Conservation (phyloP, 2,329 filamentous ascomycete species). For the Ploettnerulaceae sp. region DNA sequence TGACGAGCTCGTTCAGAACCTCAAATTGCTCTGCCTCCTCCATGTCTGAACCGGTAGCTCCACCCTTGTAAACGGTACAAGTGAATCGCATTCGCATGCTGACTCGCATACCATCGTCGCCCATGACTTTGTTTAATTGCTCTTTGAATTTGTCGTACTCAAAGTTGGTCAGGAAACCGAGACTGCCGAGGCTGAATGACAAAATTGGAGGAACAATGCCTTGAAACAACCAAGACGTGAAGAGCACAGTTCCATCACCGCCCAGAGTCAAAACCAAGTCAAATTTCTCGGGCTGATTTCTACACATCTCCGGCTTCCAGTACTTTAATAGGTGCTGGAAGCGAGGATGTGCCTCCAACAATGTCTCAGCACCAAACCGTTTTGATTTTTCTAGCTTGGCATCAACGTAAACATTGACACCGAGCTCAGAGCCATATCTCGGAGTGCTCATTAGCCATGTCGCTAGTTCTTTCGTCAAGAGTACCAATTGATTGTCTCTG, state of each 20-base stretch:
- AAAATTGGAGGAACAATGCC: conserved; percentile 79
- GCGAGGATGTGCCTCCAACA: conserved; percentile 68
- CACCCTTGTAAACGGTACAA: conserved; percentile 86
- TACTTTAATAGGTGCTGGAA: conserved; percentile 85
- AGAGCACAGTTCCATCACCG: conserved; percentile 81
- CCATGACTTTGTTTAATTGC: conserved; percentile 86
- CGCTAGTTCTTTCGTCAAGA: conserved; percentile 80
- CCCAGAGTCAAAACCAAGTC: conserved; percentile 88
- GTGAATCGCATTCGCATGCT: conserved; percentile 99
- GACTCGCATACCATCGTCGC: conserved; percentile 90
- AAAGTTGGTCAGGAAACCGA: conserved; percentile 86
- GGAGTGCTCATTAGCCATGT: conserved; percentile 86
- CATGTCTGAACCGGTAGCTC: conserved; percentile 53
- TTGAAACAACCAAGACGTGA: conserved; percentile 90
- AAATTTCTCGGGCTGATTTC: conserved; percentile 89
- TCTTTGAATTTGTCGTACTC: conserved; percentile 84
- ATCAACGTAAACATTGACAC: conserved; percentile 97
- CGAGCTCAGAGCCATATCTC: conserved; percentile 82
- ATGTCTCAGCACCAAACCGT: conserved; percentile 72
- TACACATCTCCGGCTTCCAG: conserved; percentile 95
- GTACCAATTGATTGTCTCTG: conserved; percentile 87
- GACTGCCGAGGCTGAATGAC: conserved; percentile 76
- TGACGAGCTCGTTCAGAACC: conserved; percentile 96
- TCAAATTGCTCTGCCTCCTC: conserved; percentile 95
- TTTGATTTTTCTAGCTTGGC: conserved; percentile 85